Evolutionary conservation across 1,284 basidiomycete species (phyloP), one percentile per base, ranked within the genome.

Genomic region (Ustilago loliicola): DNA sequence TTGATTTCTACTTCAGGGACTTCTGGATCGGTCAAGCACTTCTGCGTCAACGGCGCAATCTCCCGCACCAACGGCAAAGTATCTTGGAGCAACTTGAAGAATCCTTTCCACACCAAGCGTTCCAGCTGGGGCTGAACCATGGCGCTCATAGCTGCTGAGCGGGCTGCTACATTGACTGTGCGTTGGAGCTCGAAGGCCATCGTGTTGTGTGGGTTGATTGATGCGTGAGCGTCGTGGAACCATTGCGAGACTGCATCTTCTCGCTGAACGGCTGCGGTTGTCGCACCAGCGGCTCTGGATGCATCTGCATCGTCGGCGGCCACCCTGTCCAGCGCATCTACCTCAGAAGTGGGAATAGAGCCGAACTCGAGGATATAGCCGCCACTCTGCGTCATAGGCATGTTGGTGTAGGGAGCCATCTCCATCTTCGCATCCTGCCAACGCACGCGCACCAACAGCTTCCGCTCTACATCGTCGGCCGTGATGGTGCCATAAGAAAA

Each of bases 231-330:
- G 27, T 90, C 89, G 34, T 93, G 85, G 84, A 91, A 93, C 2
- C 90, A 90, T 71, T 92, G 91, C 2, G 92, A 90, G 75, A 93
- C 91, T 68, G 91, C 90, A 72, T 93, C 93, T 1, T 92, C 92
- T 77, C 93, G 93, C n/a, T 59, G 38, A 8, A 56, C 42, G 15
- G 68, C 51, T 47, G 47, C 58, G 1, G 19, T 8, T 40, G 36
- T 36, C n/a, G 32, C 30, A 13, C 52, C 52, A 42, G 38, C 27
- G 48, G 48, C 48, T 72, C 92, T 91, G 2, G 92, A 90, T 76
- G 93, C 91, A 72, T 91, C 90, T 75, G 93, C 92, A 2, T 92
- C 92, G 78, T 93, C 93, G 36, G 51, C n/a, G 15, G 36, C 36
- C 15, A 32, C 47, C n/a, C 61, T 47, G 34, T 60, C 70, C 5